These are phyloP conservation scores for Lentinus tigrinus DNA, from an alignment of 768 basidiomycete species.

Conservation along the genomic window DNA sequence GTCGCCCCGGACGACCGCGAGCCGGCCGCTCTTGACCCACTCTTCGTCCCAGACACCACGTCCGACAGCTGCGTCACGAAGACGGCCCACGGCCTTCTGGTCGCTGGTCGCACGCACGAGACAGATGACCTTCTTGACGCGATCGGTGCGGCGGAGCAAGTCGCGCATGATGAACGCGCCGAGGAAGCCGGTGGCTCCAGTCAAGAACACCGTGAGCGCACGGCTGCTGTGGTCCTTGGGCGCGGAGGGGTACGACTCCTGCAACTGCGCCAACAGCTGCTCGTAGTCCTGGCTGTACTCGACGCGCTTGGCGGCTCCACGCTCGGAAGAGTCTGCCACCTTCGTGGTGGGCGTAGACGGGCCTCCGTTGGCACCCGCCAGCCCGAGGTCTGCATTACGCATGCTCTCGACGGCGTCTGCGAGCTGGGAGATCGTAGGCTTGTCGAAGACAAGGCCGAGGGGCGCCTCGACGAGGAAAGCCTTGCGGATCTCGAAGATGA, in stretches of 20 bases:
- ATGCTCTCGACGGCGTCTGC: slow-evolving; percentile 74
- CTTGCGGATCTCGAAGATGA: slow-evolving; percentile 96
- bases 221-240: slow-evolving; percentile 53
- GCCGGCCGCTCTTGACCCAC: slow-evolving; percentile 66
- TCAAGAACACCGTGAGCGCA: slow-evolving; percentile 82
- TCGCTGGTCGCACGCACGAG: slow-evolving; percentile 75
- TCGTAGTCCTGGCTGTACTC: slow-evolving; percentile 84
- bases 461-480: slow-evolving; percentile 88
- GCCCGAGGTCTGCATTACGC: slow-evolving; percentile 78
- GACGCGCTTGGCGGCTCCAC: slow-evolving; percentile 26
- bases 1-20: slow-evolving; percentile 87
- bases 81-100: slow-evolving; percentile 62
- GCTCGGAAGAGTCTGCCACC: neutral
- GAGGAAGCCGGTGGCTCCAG: slow-evolving; percentile 95
- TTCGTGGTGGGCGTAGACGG: neutral
- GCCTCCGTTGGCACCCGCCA: slow-evolving; percentile 37
- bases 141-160: slow-evolving; percentile 58
- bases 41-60: slow-evolving; percentile 86
- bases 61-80: slow-evolving; percentile 71
- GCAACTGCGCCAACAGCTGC: slow-evolving; percentile 55
- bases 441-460: slow-evolving; percentile 86
- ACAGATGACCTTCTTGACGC: slow-evolving; percentile 86
- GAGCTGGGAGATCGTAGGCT: slow-evolving; percentile 80
- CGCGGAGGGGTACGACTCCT: slow-evolving; percentile 58
- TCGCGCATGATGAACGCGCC: slow-evolving; percentile 90